Evolutionary conservation across 305 asterid species (phyloP).

Genomic region (Nicotiana rustica): DNA sequence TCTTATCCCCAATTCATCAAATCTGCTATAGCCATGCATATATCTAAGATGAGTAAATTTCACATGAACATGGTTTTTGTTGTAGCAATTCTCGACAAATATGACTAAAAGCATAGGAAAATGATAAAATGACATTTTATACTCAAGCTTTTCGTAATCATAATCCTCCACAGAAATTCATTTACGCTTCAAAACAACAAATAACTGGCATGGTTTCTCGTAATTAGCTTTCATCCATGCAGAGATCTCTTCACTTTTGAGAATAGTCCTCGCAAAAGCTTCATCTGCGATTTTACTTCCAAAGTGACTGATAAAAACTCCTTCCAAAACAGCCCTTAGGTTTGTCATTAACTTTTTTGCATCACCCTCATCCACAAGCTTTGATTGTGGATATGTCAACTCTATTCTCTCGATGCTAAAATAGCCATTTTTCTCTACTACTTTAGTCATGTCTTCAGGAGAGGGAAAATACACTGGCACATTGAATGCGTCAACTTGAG

Average conservation of each 20-base stretch:
- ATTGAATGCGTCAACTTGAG: conserved; percentile 21
- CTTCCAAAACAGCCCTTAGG: conserved; percentile 13
- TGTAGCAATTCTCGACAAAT: neutral
- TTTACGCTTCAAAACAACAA: neutral
- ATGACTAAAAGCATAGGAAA: neutral
- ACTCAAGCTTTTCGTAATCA: no score
- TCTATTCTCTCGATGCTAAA: conserved; percentile 18
- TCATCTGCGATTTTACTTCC: neutral
- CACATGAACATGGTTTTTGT: neutral
- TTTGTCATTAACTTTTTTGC: neutral
- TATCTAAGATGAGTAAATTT: neutral
- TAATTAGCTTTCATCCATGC: neutral
- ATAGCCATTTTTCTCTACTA: neutral
- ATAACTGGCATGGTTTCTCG: conserved; percentile 11
- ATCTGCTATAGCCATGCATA: no score
- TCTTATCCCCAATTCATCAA: no score
- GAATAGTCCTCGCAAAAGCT: neutral
- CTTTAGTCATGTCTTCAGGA: conserved; percentile 10
- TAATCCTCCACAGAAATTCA: neutral
- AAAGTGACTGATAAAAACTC: conserved; percentile 4
- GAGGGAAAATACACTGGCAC: conserved; percentile 14
- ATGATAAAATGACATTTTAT: no score
- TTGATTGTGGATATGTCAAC: neutral
- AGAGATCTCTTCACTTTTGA: neutral
- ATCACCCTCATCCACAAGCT: neutral